Percentiles rank a stretch among this genome's conserved stretches.
phyloP scores from a whole-genome alignment of 345 rosid species.

The Eutrema heterophyllum region DNA sequence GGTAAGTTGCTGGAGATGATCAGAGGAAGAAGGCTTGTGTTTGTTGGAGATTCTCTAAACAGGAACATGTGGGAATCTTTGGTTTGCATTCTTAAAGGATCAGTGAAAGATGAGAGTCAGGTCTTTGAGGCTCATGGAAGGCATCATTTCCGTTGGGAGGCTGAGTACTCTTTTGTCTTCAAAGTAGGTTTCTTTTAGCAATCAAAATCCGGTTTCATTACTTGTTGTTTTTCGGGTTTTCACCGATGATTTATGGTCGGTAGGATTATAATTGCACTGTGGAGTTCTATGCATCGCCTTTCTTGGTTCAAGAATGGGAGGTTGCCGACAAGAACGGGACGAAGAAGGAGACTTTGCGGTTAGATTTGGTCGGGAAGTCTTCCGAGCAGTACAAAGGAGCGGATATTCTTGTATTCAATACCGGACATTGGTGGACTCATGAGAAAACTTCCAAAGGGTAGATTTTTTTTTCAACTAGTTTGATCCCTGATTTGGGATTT shows the following conservation, averaged over 20 bases:
- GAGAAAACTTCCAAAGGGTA: conserved; percentile 94
- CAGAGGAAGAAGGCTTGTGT: conserved; percentile 79
- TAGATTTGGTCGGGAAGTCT: conserved; percentile 77
- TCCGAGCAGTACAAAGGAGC: conserved; percentile 68
- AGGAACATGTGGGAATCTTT: conserved; percentile 99
- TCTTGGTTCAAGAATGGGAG: conserved; percentile 95
- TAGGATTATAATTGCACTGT: conserved; percentile 73
- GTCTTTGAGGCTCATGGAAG: conserved; percentile 83
- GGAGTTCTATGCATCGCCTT: conserved; percentile 89
- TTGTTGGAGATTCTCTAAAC: conserved; percentile 90
- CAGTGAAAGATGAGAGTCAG: conserved; percentile 57
- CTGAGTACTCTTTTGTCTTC: conserved; percentile 78
- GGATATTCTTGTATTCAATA: conserved; percentile 77
- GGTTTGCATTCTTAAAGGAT: conserved; percentile 69
- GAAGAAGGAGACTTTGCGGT: conserved; percentile 76
- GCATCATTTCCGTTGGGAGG: conserved; percentile 69
- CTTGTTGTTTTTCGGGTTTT: neutral
- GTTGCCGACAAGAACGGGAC: conserved; percentile 47
- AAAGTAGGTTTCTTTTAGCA: conserved; percentile 43
- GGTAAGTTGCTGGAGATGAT: conserved; percentile 61
- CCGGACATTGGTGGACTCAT: conserved; percentile 99
- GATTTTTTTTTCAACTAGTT: neutral
- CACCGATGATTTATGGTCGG: neutral
- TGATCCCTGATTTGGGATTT: neutral
- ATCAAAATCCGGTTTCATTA: neutral